Evolutionary conservation across 2,329 filamentous ascomycete species (phyloP).

Genomic region (Alternaria hordeiaustralica): DNA sequence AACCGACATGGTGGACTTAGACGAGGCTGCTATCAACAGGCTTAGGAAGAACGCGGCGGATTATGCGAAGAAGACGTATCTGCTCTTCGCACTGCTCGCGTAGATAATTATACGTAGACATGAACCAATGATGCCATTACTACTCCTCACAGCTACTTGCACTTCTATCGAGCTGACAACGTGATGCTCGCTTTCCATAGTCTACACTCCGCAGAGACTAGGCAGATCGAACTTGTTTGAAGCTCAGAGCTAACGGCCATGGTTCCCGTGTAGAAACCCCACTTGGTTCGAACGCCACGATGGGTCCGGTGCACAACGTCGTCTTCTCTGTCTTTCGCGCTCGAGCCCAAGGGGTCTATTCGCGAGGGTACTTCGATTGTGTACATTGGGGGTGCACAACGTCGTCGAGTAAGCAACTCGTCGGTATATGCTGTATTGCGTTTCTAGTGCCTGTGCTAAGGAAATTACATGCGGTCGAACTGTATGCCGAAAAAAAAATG

Average conservation of each 20-base stretch:
- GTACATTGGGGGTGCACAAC: neutral
- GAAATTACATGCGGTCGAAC: neutral
- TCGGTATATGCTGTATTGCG: neutral
- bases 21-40: conserved; percentile 57
- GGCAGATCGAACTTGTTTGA: neutral
- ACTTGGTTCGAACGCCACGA: neutral
- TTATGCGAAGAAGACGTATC: conserved; percentile 81
- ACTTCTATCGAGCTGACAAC: neutral
- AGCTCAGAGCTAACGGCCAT: neutral
- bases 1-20: conserved; percentile 55
- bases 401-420: neutral
- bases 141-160: neutral
- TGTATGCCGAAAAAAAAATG: neutral
- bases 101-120: conserved; percentile 9
- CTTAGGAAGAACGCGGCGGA: conserved; percentile 71
- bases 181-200: neutral
- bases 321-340: too few species aligned
- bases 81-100: conserved; percentile 78
- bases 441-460: neutral
- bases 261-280: neutral
- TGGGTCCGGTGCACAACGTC: neutral
- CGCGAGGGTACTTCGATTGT: too few species aligned
- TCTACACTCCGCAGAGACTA: neutral
- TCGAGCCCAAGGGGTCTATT: too few species aligned
- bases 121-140: neutral